A percentile compares a stretch with the other conserved stretches of the same genome.
Conservation (phyloP, 2,329 filamentous ascomycete species). For the Venturia effusa region DNA sequence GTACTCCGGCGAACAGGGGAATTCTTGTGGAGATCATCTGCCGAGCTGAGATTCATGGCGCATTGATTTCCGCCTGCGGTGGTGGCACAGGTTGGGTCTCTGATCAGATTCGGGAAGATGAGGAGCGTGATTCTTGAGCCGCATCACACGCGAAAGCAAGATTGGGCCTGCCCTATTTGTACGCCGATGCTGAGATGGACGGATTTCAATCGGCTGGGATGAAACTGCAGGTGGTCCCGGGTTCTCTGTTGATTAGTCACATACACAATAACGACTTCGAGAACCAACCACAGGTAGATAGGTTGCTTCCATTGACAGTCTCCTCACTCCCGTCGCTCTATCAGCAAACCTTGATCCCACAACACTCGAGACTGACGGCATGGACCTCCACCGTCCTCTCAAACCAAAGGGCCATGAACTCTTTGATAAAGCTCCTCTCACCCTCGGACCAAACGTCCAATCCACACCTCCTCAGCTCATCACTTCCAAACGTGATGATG, state of each 20-base stretch:
- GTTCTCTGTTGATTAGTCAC: not conserved
- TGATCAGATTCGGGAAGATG: too few species aligned
- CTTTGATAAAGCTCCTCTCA: slow-evolving; percentile 58
- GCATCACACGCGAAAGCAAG: not conserved
- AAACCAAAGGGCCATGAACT: slow-evolving; percentile 56
- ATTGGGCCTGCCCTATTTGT: not conserved
- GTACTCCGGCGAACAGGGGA: not conserved
- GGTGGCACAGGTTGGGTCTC: too few species aligned
- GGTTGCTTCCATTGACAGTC: too few species aligned
- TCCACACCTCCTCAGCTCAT: slow-evolving; percentile 60
- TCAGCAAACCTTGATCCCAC: slow-evolving; percentile 49
- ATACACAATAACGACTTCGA: too few species aligned
- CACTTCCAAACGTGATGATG: slow-evolving; percentile 48
- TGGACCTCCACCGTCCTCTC: slow-evolving; percentile 51
- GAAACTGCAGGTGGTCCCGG: too few species aligned
- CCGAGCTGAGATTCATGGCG: not conserved
- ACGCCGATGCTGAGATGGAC: too few species aligned
- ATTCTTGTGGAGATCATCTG: not conserved
- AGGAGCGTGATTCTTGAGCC: too few species aligned
- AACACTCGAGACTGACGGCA: slow-evolving; percentile 62
- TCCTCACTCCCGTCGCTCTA: not conserved
- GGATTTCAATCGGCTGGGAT: too few species aligned
- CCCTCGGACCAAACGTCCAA: slow-evolving; percentile 65
- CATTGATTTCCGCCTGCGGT: not conserved
- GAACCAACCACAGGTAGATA: too few species aligned